A percentile compares a stretch with the other conserved stretches of the same genome.
Evolutionary conservation across 116 monocot species (phyloP).

Genomic region (Zostera marina): DNA sequence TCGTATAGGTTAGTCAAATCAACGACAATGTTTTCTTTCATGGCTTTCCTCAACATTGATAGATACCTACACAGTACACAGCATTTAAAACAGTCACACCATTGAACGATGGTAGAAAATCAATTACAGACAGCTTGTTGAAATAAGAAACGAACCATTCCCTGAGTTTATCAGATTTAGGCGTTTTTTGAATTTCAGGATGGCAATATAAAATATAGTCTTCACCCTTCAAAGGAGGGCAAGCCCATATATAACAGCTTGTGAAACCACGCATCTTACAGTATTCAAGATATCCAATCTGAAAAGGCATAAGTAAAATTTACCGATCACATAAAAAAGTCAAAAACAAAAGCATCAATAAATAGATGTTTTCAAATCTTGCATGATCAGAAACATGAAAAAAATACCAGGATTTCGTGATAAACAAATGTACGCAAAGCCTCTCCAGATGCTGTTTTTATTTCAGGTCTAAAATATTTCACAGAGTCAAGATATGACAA

Average conservation of each 20-base stretch:
- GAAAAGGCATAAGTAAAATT: not conserved
- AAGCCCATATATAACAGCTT: slow-evolving; percentile 99
- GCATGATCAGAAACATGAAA: not conserved
- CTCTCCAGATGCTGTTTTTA: slow-evolving; percentile 67
- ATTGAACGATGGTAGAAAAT: not conserved
- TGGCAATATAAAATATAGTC: slow-evolving; percentile 99
- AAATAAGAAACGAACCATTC: slow-evolving; percentile 47
- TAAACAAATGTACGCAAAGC: slow-evolving; percentile 94
- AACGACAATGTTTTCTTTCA: slow-evolving; percentile 70
- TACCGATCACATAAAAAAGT: not conserved
- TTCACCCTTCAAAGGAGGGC: slow-evolving; percentile 96
- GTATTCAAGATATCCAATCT: slow-evolving; percentile 98
- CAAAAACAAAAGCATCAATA: not conserved
- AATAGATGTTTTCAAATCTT: not conserved
- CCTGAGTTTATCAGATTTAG: slow-evolving; percentile 92
- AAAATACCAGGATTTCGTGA: slow-evolving; percentile 86
- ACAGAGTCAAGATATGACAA: slow-evolving; percentile 93
- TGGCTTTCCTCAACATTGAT: slow-evolving; percentile 74
- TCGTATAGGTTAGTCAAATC: slow-evolving; percentile 80
- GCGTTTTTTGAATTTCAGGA: slow-evolving; percentile 97
- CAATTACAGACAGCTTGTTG: not conserved
- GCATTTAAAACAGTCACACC: not conserved
- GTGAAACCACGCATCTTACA: slow-evolving; percentile 92
- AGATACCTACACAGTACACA: slow-evolving; percentile 47
- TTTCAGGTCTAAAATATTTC: slow-evolving; percentile 93